Evolutionary conservation across 768 basidiomycete species (phyloP).

Genomic region (Mycena albidolilacea): DNA sequence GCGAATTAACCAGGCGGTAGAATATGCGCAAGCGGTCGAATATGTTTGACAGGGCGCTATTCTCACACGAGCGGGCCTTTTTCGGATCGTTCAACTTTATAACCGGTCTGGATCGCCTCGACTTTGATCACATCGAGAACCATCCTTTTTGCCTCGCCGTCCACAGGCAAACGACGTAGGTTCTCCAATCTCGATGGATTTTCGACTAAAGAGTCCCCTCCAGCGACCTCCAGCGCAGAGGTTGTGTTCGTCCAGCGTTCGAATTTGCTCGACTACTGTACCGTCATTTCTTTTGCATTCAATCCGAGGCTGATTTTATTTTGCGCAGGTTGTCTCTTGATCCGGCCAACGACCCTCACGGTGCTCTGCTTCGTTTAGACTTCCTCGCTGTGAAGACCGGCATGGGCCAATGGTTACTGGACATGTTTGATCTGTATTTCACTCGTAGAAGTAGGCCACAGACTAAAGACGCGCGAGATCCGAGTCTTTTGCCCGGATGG

Average conservation of each 20-base stretch:
- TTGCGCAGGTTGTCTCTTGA: conserved; percentile 68
- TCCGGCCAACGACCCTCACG: conserved; percentile 92
- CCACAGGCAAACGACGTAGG: conserved; percentile 86
- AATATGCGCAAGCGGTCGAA: conserved; percentile 88
- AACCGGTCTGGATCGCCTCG: conserved; percentile 84
- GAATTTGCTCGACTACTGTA: conserved; percentile 92
- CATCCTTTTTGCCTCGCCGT: conserved; percentile 93
- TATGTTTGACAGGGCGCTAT: conserved; percentile 94
- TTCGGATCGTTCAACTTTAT: conserved; percentile 90
- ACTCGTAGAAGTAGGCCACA: conserved; percentile 39
- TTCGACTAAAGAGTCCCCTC: conserved; percentile 3
- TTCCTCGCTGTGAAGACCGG: conserved; percentile 87
- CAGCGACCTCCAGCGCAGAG: conserved; percentile 90
- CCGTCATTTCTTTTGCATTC: not conserved
- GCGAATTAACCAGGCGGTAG: conserved; percentile 52
- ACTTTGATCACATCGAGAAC: conserved; percentile 93
- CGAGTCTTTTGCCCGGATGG: conserved; percentile 84
- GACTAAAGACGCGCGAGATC: conserved; percentile 52
- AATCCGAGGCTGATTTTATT: conserved; percentile 3
- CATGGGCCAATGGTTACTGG: conserved; percentile 86
- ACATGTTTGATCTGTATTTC: conserved; percentile 69
- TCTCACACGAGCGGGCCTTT: conserved; percentile 93
- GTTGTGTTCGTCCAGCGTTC: conserved; percentile 91
- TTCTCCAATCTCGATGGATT: conserved; percentile 5
- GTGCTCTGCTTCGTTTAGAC: conserved; percentile 86